Evolutionary conservation across 148 eudicot species (phyloP), one percentile per base, ranked within the genome.

Genomic region (Amaranthus palmeri): DNA sequence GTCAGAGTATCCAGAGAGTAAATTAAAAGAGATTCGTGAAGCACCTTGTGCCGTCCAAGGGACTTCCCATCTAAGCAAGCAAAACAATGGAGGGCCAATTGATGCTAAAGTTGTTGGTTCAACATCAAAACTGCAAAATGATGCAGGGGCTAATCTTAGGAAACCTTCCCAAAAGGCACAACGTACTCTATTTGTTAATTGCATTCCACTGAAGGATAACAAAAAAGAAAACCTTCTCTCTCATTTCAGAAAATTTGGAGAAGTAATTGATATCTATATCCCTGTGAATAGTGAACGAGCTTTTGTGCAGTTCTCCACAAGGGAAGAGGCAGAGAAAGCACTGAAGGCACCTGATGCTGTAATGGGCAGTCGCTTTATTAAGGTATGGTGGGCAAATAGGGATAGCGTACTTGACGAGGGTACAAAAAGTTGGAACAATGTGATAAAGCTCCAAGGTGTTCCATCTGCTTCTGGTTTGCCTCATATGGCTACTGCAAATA

Each of bases 291-390:
- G 81, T 75, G 96, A 91, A 75, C 85, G 86, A 80, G 97, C 98
- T 65, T 93, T 93, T 93, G 96, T 93, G 82, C 98, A 93, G 75
- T 93, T 91, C 69, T 93, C 90, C 49, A 89, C 76, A 77, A 89
- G 91, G 77, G 93, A 89, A 81, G 98, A 91, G 77, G 98, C 97
- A 53, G 97, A 89, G 76, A 85, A 82, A 61, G 97, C 98, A 69
- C 69, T 93, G 6, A 91, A 83, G 83, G 96, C 97, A 80, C 97
- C 98, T 78, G 98, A 93, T 84, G 98, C 98, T 74, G 96, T 93
- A 56, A 93, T 93, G 97, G 98, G 97, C 53, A 93, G 92, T 78
- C 88, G 97, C 50, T 93, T 93, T 81, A 88, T 91, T 65, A 93
- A 86, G 83, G 75, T 93, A 60, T 89, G 86, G 84, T 93, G 98